These are phyloP conservation scores for Boechera stricta DNA, from an alignment of 345 rosid species.

Conservation along the genomic window DNA sequence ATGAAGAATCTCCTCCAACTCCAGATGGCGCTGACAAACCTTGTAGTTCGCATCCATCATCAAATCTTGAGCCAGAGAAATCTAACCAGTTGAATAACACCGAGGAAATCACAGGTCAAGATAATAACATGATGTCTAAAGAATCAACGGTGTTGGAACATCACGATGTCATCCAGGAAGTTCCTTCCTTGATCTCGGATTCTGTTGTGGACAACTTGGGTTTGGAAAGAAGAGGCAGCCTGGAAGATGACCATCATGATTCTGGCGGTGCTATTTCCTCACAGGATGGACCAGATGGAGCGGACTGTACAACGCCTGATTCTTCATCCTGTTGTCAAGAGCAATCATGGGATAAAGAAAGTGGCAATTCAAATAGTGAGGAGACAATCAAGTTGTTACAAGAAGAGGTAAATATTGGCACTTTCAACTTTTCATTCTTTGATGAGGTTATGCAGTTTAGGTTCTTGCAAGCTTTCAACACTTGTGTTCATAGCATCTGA, in stretches of 20 bases:
- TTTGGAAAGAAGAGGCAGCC: slow-evolving; percentile 39
- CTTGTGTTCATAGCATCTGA: slow-evolving; percentile 8
- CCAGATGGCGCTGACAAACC: slow-evolving; percentile 40
- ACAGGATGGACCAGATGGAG: slow-evolving; percentile 52
- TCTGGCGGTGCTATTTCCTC: slow-evolving; percentile 35
- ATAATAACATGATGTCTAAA: slow-evolving; percentile 42
- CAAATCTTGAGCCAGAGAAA: slow-evolving; percentile 44
- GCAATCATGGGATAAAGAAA: slow-evolving; percentile 41
- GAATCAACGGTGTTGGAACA: slow-evolving; percentile 39
- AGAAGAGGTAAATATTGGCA: slow-evolving; percentile 62
- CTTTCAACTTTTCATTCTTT: slow-evolving; percentile 15
- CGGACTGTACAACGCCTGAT: slow-evolving; percentile 33
- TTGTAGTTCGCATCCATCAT: slow-evolving; percentile 44
- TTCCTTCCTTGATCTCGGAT: slow-evolving; percentile 33
- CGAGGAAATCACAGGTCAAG: slow-evolving; percentile 41
- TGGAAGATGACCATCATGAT: slow-evolving; percentile 46
- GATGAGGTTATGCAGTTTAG: slow-evolving; percentile 11
- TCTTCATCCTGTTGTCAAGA: slow-evolving; percentile 42
- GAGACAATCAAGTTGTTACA: slow-evolving; percentile 54
- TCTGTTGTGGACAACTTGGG: slow-evolving; percentile 45
- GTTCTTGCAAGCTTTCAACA: slow-evolving; percentile 14
- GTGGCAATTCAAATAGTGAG: slow-evolving; percentile 40
- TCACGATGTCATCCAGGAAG: slow-evolving; percentile 45
- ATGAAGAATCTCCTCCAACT: slow-evolving; percentile 48
- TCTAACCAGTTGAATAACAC: slow-evolving; percentile 38